Conservation (phyloP, 2,329 filamentous ascomycete species). For the Exophiala mesophila region DNA sequence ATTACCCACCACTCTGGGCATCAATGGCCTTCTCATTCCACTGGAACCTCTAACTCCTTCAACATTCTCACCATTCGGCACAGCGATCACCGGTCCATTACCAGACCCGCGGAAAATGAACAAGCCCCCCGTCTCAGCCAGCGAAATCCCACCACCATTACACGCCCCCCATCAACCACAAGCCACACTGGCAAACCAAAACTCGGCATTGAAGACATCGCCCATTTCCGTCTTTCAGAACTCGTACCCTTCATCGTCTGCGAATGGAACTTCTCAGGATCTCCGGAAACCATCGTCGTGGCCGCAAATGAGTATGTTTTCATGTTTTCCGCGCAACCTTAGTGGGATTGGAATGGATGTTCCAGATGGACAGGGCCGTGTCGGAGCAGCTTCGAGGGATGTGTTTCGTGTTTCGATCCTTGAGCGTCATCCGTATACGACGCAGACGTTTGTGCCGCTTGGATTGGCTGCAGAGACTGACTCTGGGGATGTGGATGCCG, state of each 20-base stretch:
- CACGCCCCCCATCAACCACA: conserved; percentile 38
- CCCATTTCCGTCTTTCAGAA: conserved; percentile 70
- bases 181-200: conserved; percentile 71
- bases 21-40: conserved; percentile 37
- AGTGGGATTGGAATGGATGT: conserved; percentile 16
- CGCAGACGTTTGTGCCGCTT: conserved; percentile 86
- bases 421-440: conserved; percentile 89
- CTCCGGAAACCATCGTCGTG: no score
- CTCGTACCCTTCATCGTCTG: conserved; percentile 53
- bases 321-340: conserved; percentile 66
- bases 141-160: conserved; percentile 32
- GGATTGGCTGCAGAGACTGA: conserved; percentile 24
- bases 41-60: conserved; percentile 63
- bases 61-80: conserved; percentile 74
- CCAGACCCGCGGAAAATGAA: conserved; percentile 47
- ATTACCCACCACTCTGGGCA: not conserved
- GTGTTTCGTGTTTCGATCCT: conserved; percentile 67
- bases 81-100: conserved; percentile 70
- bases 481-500: no score
- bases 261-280: conserved; percentile 37
- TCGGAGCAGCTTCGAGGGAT: not conserved
- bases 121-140: conserved; percentile 21
- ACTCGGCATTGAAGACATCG: conserved; percentile 79
- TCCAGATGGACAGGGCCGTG: not conserved
- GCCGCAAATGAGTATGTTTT: conserved; percentile 81